Evolutionary conservation across 306 rosid genomes (phyloP).

Genomic region (Rubus parviflorus): DNA sequence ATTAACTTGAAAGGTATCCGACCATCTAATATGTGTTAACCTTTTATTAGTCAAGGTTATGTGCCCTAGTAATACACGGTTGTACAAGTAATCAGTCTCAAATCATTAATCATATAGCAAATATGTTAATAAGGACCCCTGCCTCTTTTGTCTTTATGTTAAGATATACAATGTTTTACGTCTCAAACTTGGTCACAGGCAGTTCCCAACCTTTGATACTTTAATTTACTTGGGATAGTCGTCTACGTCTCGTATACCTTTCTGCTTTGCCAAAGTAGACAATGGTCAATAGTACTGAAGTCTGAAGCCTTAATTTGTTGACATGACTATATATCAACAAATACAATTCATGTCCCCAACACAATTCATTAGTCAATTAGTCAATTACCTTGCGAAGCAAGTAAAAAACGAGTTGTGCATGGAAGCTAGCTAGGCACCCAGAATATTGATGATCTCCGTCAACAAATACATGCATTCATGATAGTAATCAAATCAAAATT

Average conservation of each 20-base stretch:
- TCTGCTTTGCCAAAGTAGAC: neutral
- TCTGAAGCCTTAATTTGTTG: neutral
- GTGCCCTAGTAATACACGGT: neutral
- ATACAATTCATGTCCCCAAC: neutral
- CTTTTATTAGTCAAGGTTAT: neutral
- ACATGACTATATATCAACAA: neutral
- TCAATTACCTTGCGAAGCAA: neutral
- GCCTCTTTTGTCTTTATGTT: neutral
- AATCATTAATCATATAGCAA: too few species aligned
- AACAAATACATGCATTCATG: too few species aligned
- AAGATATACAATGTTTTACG: neutral
- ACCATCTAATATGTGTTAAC: too few species aligned
- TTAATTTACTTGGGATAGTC: neutral
- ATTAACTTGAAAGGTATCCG: too few species aligned
- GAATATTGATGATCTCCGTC: too few species aligned
- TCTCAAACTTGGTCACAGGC: constrained; percentile 2
- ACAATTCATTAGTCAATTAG: neutral
- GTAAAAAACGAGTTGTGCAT: too few species aligned
- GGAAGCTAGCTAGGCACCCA: too few species aligned
- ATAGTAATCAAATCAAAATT: neutral
- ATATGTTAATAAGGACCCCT: too few species aligned
- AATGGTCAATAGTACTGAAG: too few species aligned
- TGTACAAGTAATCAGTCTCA: neutral
- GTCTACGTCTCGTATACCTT: neutral
- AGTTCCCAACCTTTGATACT: neutral